Evolutionary conservation across 192 early-diverging fungal genomes (phyloP).

Genomic region (Coemansia sp.): DNA sequence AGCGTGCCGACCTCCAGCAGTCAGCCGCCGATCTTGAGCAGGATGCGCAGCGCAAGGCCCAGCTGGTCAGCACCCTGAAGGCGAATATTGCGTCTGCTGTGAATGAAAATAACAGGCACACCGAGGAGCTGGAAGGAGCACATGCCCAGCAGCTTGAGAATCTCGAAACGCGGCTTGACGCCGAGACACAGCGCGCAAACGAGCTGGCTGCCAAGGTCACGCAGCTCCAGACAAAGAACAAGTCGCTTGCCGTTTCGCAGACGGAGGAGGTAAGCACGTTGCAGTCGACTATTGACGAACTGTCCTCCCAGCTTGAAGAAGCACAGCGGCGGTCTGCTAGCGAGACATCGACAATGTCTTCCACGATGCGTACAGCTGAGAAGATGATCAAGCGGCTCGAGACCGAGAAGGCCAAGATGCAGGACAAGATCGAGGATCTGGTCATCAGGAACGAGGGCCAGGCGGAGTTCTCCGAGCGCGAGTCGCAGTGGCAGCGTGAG

Average conservation of each 20-base stretch:
- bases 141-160: slow-evolving; percentile 19
- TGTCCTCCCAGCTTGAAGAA: slow-evolving; percentile 30
- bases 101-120: not conserved
- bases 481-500: slow-evolving; percentile 36
- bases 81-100: slow-evolving; percentile 1
- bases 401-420: slow-evolving; percentile 24
- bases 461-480: slow-evolving; percentile 15
- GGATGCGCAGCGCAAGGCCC: slow-evolving; percentile 1
- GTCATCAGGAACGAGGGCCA: slow-evolving; percentile 19
- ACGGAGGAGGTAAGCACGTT: slow-evolving; percentile 21
- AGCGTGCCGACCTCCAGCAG: slow-evolving; percentile 11
- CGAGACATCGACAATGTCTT: slow-evolving; percentile 10
- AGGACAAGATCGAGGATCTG: slow-evolving; percentile 25
- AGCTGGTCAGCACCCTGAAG: slow-evolving; percentile 12
- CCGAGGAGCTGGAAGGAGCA: slow-evolving; percentile 14
- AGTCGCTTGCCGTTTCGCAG: slow-evolving; percentile 35
- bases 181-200: slow-evolving; percentile 17
- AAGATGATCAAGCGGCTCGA: slow-evolving; percentile 25
- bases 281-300: slow-evolving; percentile 31
- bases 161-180: slow-evolving; percentile 19
- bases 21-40: slow-evolving; percentile 14
- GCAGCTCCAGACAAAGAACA: slow-evolving; percentile 31
- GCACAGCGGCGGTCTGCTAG: slow-evolving; percentile 22
- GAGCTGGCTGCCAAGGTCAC: slow-evolving; percentile 20
- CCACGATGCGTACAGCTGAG: slow-evolving; percentile 24